A percentile compares a stretch with the other conserved stretches of the same genome.
Conservation (phyloP, 148 eudicot species). For the Rhododendron molle region DNA sequence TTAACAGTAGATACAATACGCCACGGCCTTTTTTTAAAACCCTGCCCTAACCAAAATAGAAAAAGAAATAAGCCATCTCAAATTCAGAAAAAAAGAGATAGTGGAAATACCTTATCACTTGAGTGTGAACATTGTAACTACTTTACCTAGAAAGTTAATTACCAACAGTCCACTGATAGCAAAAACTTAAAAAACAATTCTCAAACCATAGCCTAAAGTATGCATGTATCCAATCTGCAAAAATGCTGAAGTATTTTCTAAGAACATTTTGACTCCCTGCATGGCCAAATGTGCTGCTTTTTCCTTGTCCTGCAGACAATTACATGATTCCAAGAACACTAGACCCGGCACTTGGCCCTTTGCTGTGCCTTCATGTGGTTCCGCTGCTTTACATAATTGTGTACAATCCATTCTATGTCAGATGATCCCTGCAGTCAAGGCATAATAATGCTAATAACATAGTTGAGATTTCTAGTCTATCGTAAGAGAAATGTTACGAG, state of each 20-base stretch:
- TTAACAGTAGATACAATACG: background rate
- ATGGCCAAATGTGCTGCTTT: too few relatives aligned
- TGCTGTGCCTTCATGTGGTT: too few relatives aligned
- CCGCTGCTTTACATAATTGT: too few relatives aligned
- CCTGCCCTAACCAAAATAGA: background rate
- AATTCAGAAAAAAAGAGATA: background rate
- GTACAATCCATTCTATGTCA: too few relatives aligned
- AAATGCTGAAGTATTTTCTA: background rate
- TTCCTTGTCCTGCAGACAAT: too few relatives aligned
- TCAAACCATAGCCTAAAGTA: background rate
- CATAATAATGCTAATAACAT: too few relatives aligned
- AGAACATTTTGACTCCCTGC: background rate
- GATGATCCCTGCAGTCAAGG: too few relatives aligned
- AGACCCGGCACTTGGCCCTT: too few relatives aligned
- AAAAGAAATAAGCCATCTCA: background rate
- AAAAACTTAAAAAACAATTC: background rate
- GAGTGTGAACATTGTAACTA: background rate
- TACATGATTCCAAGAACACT: too few relatives aligned
- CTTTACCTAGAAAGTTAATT: background rate
- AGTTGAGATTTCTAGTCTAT: too few relatives aligned
- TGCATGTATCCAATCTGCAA: background rate
- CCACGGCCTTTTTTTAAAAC: background rate
- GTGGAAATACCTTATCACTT: background rate
- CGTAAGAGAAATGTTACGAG: too few relatives aligned
- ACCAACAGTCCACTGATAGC: background rate